phyloP scores from a whole-genome alignment of 129 eudicot species.

The sunflower (Helianthus annuus) region DNA sequence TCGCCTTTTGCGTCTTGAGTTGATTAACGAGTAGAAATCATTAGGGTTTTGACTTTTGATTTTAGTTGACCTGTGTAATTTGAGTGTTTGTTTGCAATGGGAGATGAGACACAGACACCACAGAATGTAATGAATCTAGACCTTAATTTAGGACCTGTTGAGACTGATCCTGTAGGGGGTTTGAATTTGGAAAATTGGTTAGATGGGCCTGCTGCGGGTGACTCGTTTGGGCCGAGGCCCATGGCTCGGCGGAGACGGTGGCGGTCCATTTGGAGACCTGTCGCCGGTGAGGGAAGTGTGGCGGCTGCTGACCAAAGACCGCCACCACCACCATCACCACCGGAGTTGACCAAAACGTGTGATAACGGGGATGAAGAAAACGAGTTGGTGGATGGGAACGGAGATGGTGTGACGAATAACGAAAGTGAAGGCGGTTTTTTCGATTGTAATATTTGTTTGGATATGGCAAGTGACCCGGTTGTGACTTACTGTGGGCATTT shows the following conservation, averaged over 20 bases:
- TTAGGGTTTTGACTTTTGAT: slow-evolving; percentile 34
- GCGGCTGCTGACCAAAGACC: slow-evolving; percentile 41
- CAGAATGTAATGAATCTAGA: slow-evolving; percentile 74
- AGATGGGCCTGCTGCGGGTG: slow-evolving; percentile 42
- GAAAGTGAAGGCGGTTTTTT: slow-evolving; percentile 63
- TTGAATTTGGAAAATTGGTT: slow-evolving; percentile 76
- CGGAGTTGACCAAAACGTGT: slow-evolving; percentile 42
- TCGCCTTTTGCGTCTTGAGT: slow-evolving; percentile 14
- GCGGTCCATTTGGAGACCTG: slow-evolving; percentile 58
- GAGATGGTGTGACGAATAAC: slow-evolving; percentile 46
- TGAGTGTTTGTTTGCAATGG: slow-evolving; percentile 40
- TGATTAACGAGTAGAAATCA: slow-evolving; percentile 14
- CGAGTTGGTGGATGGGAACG: slow-evolving; percentile 39
- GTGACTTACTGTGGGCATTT: slow-evolving; percentile 86
- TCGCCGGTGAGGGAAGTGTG: slow-evolving; percentile 82
- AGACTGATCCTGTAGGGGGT: slow-evolving; percentile 39
- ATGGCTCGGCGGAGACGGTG: slow-evolving; percentile 51
- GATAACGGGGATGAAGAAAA: slow-evolving; percentile 40
- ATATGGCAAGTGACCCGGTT: slow-evolving; percentile 75
- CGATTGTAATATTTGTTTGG: slow-evolving; percentile 77
- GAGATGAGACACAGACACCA: slow-evolving; percentile 50
- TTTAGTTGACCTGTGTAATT: slow-evolving; percentile 11
- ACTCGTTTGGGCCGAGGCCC: slow-evolving; percentile 47
- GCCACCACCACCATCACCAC: background rate
- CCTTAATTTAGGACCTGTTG: slow-evolving; percentile 81